Evolutionary conservation across 129 eudicot genomes (phyloP).

Genomic region (Pittosporum tobira): DNA sequence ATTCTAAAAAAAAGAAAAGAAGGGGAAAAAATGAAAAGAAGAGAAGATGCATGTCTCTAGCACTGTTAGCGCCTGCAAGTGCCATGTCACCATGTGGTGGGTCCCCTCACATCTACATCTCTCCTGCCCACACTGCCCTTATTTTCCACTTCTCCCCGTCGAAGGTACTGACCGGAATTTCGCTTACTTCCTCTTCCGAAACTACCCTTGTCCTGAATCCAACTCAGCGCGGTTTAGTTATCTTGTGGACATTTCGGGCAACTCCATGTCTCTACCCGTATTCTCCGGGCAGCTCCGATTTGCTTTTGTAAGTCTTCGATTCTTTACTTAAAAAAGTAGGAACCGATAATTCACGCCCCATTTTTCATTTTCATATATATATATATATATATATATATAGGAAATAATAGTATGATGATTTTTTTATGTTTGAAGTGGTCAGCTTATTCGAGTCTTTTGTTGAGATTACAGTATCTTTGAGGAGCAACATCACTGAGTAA

Average conservation of each 20-base stretch:
- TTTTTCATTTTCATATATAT: slow-evolving; percentile 2
- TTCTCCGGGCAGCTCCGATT: slow-evolving; percentile 50
- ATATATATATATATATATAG: background rate
- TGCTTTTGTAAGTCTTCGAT: slow-evolving; percentile 51
- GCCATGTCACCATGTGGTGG: too few species aligned
- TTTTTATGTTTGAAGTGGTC: slow-evolving; percentile 47
- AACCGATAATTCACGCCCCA: slow-evolving; percentile 30
- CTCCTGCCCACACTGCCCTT: slow-evolving; percentile 17
- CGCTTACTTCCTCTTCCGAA: background rate
- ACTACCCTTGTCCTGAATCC: background rate
- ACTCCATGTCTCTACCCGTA: slow-evolving; percentile 36
- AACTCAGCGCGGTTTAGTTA: slow-evolving; percentile 6
- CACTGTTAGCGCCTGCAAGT: too few species aligned
- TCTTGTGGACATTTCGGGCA: slow-evolving; percentile 29
- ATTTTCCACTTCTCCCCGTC: slow-evolving; percentile 9
- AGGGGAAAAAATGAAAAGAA: too few species aligned
- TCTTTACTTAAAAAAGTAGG: slow-evolving; percentile 24
- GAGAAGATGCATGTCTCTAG: too few species aligned
- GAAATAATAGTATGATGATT: background rate
- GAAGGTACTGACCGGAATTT: background rate
- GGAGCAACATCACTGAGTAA: slow-evolving; percentile 19
- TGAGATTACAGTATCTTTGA: slow-evolving; percentile 31
- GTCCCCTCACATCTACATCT: background rate
- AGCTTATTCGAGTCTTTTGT: slow-evolving; percentile 31
- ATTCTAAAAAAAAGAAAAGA: too few species aligned